Evolutionary conservation across 2,329 filamentous ascomycete genomes (phyloP).

Genomic region (Xylariomycetidae sp.): DNA sequence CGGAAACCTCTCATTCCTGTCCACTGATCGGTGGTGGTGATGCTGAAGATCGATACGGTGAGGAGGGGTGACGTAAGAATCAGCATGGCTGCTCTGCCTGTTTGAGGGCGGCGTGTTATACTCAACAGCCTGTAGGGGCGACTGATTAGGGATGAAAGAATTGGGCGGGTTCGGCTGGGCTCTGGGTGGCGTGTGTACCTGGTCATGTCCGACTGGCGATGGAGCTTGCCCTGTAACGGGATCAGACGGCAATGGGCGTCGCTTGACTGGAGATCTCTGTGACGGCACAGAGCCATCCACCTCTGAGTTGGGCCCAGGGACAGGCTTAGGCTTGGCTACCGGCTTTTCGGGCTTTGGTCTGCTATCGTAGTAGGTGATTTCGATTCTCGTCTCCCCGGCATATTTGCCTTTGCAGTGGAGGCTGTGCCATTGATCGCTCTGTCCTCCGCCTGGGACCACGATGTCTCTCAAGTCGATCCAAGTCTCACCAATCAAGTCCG

Average conservation of each 20-base stretch:
- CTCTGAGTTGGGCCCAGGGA: slow-evolving; percentile 30
- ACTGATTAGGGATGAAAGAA: slow-evolving; percentile 43
- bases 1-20: slow-evolving; percentile 20
- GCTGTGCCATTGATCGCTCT: slow-evolving; percentile 88
- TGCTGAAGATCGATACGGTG: slow-evolving; percentile 34
- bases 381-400: slow-evolving; percentile 88
- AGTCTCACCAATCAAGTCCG: slow-evolving; percentile 90
- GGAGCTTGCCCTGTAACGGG: slow-evolving; percentile 58
- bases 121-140: slow-evolving; percentile 49
- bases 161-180: slow-evolving; percentile 38
- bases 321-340: slow-evolving; percentile 48
- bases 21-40: slow-evolving; percentile 11
- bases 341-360: slow-evolving; percentile 75
- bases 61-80: slow-evolving; percentile 33
- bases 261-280: slow-evolving; percentile 62
- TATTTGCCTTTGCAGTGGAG: slow-evolving; percentile 90
- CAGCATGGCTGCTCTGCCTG: slow-evolving; percentile 28
- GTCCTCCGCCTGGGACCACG: slow-evolving; percentile 81
- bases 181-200: slow-evolving; percentile 43
- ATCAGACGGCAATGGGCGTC: slow-evolving; percentile 78
- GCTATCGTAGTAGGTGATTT: slow-evolving; percentile 93
- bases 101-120: slow-evolving; percentile 38
- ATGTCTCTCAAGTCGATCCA: slow-evolving; percentile 83
- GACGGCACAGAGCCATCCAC: slow-evolving; percentile 18
- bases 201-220: slow-evolving; percentile 34